A percentile compares a stretch with the other conserved stretches of the same genome.
phyloP scores from a whole-genome alignment of 2,329 filamentous ascomycete species.

The Calycina marina region DNA sequence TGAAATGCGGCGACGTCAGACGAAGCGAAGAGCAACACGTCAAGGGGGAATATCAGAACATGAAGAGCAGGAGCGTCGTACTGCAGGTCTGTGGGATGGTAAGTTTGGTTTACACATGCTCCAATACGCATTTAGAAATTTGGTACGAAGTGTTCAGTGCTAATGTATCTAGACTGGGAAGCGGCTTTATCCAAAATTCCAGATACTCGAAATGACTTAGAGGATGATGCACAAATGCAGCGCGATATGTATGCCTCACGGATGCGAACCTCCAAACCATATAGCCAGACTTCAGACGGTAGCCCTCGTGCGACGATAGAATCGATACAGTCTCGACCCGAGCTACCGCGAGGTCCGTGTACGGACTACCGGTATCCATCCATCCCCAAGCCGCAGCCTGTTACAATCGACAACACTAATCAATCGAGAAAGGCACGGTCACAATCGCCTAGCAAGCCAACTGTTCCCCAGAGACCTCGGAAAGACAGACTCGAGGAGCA shows the following conservation, averaged over 20 bases:
- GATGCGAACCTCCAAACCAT: slow-evolving; percentile 24
- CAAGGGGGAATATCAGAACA: slow-evolving; percentile 41
- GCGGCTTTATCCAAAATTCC: slow-evolving; percentile 25
- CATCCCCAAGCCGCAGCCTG: slow-evolving; percentile 35
- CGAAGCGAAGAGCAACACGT: slow-evolving; percentile 39
- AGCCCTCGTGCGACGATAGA: neutral
- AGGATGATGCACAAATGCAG: slow-evolving; percentile 30
- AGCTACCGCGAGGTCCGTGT: neutral
- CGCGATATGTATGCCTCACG: slow-evolving; percentile 36
- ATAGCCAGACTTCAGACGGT: slow-evolving; percentile 8
- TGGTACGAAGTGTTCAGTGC: too few relatives aligned
- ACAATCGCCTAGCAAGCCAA: neutral
- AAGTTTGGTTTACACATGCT: too few relatives aligned
- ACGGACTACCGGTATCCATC: slow-evolving; percentile 40
- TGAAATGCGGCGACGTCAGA: slow-evolving; percentile 55
- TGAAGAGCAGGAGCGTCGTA: slow-evolving; percentile 40
- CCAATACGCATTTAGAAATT: too few relatives aligned
- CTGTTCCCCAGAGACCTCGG: slow-evolving; percentile 18
- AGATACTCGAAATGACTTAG: slow-evolving; percentile 8
- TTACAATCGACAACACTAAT: slow-evolving; percentile 25
- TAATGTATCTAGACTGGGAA: too few relatives aligned
- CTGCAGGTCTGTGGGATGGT: slow-evolving; percentile 36
- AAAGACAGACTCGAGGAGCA: slow-evolving; percentile 13
- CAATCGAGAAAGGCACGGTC: slow-evolving; percentile 3
- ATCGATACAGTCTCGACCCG: too few relatives aligned